Evolutionary conservation across 202 grass and related monocot species (phyloP).

Genomic region (Bolboschoenoplectus hybrid): DNA sequence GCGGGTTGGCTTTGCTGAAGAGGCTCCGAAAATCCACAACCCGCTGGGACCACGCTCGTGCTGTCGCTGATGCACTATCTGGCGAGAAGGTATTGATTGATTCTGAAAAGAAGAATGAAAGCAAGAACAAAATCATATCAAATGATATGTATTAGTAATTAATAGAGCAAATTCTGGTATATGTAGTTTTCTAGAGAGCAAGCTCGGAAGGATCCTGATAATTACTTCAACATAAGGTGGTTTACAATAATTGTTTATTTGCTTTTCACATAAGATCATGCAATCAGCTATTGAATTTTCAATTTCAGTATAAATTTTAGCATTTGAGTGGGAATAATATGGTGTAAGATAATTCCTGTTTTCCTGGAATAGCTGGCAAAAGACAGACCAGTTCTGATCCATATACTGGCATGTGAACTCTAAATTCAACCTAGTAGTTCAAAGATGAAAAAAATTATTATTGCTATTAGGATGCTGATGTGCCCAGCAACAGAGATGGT

Average conservation of each 20-base stretch:
- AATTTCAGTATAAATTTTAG: conserved; percentile 6
- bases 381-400: conserved; percentile 1
- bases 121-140: not conserved
- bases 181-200: conserved; percentile 94
- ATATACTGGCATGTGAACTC: conserved; percentile 13
- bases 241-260: not conserved
- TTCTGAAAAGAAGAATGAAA: not conserved
- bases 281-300: not conserved
- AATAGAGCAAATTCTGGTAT: conserved; percentile 26
- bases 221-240: conserved; percentile 92
- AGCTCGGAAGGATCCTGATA: conserved; percentile 79
- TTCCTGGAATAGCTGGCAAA: not conserved
- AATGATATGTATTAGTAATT: not conserved
- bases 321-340: not conserved
- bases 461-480: conserved; percentile 66
- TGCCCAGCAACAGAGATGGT: conserved; percentile 97
- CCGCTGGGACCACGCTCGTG: conserved; percentile 85
- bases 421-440: not conserved
- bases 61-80: conserved; percentile 75
- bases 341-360: not conserved
- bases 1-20: conserved; percentile 73
- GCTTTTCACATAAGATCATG: not conserved
- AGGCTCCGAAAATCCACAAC: conserved; percentile 88
- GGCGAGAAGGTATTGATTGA: conserved; percentile 67
- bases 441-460: conserved; percentile 23